Base-by-base conservation (phyloP, 768 basidiomycete genomes). In the Pleurotus pulmonarius region DNA sequence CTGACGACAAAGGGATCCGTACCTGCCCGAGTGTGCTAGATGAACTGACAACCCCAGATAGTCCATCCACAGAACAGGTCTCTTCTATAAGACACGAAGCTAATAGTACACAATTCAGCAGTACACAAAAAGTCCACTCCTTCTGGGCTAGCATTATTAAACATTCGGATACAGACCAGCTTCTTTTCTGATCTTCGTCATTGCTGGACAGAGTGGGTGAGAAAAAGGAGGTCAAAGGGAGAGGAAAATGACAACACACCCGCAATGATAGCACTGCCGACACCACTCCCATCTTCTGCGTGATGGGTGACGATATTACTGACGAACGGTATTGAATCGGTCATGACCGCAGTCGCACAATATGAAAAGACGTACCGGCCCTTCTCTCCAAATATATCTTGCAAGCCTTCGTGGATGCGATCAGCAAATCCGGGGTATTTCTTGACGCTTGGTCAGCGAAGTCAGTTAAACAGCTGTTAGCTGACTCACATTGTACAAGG, bases 391-490 rank as follows among this genome's bases (percentile, higher is more conserved):
- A 98, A 97, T 59, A 99, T 87, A 67, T 98, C 97, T 41, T 88
- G 80, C 57, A 99, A 73, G 12, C 94, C 97, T 68, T 95, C 87
- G 63, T 97, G 93, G 56, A 98, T 86, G 57, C 94, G 80, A 61
- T 98, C 92, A 38, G 94, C 83, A 67, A 98, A 99, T 39, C 89
- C 85, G 29, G 97, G 97, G 73, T 98, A 98, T 92, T 98, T 97
- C 94, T 98, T 57, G 13, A 38, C n/a, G 34, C 53, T 41, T 25
- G 43, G 26, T 49, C n/a, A 41, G n/a, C 41, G n/a, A 52, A 29
- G 9, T 22, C 12, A 49, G 48, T 22, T 16, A 40, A 20, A 41
- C 18, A 38, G n/a, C 15, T 1, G 11, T 6, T 12, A 11, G 41
- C 49, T 48, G 38, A 22, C 88, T 59, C 59, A 94, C 94, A 65